Evolutionary conservation across 768 basidiomycete genomes (phyloP).

Genomic region (Punctularia strigosozonata): DNA sequence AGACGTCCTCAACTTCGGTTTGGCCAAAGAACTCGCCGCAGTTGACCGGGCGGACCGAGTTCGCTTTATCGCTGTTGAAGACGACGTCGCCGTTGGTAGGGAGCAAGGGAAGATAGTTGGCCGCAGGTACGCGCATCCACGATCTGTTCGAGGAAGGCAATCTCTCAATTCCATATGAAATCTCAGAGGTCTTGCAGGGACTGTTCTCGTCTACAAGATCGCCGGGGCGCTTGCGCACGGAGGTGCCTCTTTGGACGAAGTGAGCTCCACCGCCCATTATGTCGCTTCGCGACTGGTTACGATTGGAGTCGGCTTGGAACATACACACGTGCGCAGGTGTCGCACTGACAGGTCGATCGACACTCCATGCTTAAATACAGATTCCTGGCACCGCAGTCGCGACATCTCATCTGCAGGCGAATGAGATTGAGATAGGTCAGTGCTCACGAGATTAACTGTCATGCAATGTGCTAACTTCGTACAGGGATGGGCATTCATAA

Average conservation of each 20-base stretch:
- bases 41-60: slow-evolving; percentile 53
- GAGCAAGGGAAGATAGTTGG: slow-evolving; percentile 80
- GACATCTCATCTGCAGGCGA: slow-evolving; percentile 18
- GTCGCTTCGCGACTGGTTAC: slow-evolving; percentile 61
- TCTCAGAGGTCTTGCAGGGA: slow-evolving; percentile 67
- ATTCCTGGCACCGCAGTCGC: slow-evolving; percentile 60
- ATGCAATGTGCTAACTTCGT: no score
- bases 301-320: slow-evolving; percentile 79
- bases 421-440: slow-evolving; percentile 47
- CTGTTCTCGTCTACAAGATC: slow-evolving; percentile 81
- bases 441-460: slow-evolving; percentile 61
- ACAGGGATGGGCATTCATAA: slow-evolving; percentile 92
- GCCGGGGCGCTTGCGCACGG: slow-evolving; percentile 69
- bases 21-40: slow-evolving; percentile 78
- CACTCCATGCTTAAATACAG: slow-evolving; percentile 28
- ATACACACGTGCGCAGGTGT: slow-evolving; percentile 57
- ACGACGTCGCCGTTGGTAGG: slow-evolving; percentile 81
- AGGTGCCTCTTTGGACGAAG: slow-evolving; percentile 58
- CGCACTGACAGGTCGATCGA: slow-evolving; percentile 1
- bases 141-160: neutral
- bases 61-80: slow-evolving; percentile 75
- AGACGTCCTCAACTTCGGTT: slow-evolving; percentile 84
- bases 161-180: neutral
- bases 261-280: slow-evolving; percentile 55
- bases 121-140: slow-evolving; percentile 36